Percentiles rank a stretch among this genome's conserved stretches.
Evolutionary conservation across 495 filamentous ascomycete species (phyloP).

Genomic region (Chaetomium cochliodes): DNA sequence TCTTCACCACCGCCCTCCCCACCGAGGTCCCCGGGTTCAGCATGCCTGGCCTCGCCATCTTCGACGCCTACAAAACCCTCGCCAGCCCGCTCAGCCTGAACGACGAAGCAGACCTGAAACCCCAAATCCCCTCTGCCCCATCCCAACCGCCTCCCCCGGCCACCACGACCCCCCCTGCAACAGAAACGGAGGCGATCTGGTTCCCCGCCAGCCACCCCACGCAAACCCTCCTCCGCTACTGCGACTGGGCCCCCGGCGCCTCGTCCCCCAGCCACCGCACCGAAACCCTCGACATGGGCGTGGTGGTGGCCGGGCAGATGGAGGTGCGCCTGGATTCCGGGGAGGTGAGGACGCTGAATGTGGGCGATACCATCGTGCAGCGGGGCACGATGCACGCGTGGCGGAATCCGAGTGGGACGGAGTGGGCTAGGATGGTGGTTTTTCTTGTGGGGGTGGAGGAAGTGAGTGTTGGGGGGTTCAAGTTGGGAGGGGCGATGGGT

Average conservation of each 20-base stretch:
- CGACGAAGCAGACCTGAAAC: neutral
- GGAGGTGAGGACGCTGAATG: slow-evolving; percentile 50
- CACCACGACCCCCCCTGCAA: slow-evolving; percentile 21
- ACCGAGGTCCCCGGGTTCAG: slow-evolving; percentile 36
- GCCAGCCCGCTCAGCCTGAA: slow-evolving; percentile 27
- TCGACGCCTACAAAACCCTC: slow-evolving; percentile 44
- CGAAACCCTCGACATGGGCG: slow-evolving; percentile 35
- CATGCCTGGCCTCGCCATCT: slow-evolving; percentile 41
- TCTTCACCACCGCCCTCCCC: slow-evolving; percentile 43
- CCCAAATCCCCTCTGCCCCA: slow-evolving; percentile 28
- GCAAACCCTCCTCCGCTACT: slow-evolving; percentile 50
- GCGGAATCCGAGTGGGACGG: neutral
- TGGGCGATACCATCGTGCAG: slow-evolving; percentile 46
- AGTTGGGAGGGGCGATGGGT: neutral
- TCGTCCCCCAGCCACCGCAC: slow-evolving; percentile 58
- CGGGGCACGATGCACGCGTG: neutral
- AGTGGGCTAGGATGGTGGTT: neutral
- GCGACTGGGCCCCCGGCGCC: slow-evolving; percentile 47
- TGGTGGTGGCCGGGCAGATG: slow-evolving; percentile 63
- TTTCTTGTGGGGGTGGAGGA: neutral
- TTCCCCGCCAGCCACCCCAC: slow-evolving; percentile 30
- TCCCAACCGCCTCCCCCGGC: slow-evolving; percentile 26
- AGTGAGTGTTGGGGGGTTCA: neutral
- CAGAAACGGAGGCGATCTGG: slow-evolving; percentile 27
- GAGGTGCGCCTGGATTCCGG: slow-evolving; percentile 57